Percentiles rank a stretch among this genome's conserved stretches.
phyloP scores from a whole-genome alignment of 2,329 filamentous ascomycete genomes.

The Neonectria sp. region DNA sequence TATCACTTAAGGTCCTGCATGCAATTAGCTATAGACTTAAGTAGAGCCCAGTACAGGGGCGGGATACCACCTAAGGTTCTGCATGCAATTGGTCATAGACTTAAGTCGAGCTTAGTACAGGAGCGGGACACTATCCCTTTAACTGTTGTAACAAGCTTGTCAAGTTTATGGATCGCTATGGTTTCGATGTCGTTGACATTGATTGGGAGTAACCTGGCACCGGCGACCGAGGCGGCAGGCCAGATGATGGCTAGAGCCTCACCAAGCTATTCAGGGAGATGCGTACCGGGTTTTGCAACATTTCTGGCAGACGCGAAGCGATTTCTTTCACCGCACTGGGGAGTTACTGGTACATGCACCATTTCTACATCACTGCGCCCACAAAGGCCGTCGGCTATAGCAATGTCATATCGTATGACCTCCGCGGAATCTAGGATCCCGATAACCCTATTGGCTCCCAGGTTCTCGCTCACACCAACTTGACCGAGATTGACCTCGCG shows the following conservation, averaged over 20 bases:
- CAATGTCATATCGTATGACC: conserved; percentile 12
- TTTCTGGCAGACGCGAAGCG: not conserved
- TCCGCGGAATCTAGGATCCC: conserved; percentile 14
- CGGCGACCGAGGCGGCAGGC: conserved; percentile 38
- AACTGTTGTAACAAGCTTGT: conserved; percentile 41
- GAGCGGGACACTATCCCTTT: too few species aligned
- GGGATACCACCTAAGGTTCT: too few species aligned
- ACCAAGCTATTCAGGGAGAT: conserved; percentile 38
- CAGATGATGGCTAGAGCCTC: conserved; percentile 44
- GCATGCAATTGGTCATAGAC: too few species aligned
- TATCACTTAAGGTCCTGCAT: too few species aligned
- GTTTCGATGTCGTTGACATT: conserved; percentile 48
- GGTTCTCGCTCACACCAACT: conserved; percentile 60
- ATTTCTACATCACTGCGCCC: conserved; percentile 38
- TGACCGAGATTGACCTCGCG: conserved; percentile 59
- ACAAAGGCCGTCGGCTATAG: conserved; percentile 10
- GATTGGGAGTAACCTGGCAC: conserved; percentile 50
- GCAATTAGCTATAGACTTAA: too few species aligned
- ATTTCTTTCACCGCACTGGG: conserved; percentile 44
- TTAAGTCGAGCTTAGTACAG: too few species aligned
- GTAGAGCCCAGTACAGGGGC: too few species aligned
- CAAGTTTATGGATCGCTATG: conserved; percentile 38
- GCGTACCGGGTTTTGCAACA: not conserved
- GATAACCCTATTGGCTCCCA: conserved; percentile 9
- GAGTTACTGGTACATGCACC: conserved; percentile 50